Evolutionary conservation across 106 monocot genomes (phyloP).

Genomic region (Dactylorhiza incarnata): DNA sequence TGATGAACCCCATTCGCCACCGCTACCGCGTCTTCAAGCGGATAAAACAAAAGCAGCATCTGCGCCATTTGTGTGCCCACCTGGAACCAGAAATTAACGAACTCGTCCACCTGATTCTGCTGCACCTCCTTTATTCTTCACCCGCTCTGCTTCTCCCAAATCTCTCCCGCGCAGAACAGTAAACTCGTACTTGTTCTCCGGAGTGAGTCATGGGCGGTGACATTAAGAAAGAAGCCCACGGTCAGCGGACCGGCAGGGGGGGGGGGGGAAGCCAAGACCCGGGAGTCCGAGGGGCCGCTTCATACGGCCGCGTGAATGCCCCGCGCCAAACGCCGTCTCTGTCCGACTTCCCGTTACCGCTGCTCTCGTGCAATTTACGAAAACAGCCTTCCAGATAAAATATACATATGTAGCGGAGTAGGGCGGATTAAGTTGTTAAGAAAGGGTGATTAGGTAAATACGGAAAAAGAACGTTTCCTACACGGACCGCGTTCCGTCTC

Average conservation of each 20-base stretch:
- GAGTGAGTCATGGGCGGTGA: neutral
- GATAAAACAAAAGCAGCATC: neutral
- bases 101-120: neutral
- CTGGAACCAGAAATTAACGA: neutral
- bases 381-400: neutral
- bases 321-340: neutral
- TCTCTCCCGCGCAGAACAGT: neutral
- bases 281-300: neutral
- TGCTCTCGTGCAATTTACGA: neutral
- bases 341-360: neutral
- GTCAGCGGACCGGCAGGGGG: neutral
- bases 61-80: neutral
- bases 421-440: neutral
- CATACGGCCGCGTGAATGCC: neutral
- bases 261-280: neutral
- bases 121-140: neutral
- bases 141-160: neutral
- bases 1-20: neutral
- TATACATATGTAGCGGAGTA: neutral
- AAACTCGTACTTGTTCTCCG: neutral
- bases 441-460: neutral
- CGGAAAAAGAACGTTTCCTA: neutral
- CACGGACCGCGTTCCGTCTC: slow-evolving; percentile 8
- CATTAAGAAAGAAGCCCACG: neutral
- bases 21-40: neutral